Evolutionary conservation across 1,139 yeast species (phyloP), one percentile per base, ranked within the genome.

Genomic region (Yamadazyma atmosphaerica): DNA sequence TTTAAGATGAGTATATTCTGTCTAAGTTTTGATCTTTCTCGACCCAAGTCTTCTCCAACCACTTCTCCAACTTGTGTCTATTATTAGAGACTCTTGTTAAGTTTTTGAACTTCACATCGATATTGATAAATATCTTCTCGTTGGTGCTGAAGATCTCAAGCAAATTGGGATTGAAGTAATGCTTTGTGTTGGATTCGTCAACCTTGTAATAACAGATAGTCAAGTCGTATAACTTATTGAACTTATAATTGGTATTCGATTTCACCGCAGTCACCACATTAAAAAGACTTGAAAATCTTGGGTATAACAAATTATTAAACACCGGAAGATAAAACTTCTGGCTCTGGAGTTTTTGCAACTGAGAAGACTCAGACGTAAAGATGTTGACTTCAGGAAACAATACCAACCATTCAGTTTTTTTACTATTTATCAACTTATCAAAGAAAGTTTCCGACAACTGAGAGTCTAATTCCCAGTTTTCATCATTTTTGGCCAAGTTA

Each of bases 361-460:
- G 55, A 0, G 68, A 55, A 22, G 74, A 69, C 25, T 69, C 71
- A 4, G 67, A 59, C 0, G 81, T 75, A 60, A 77, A 74, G 3
- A 83, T 77, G 52, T 84, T 85, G 2, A 83, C 90, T 56, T 85
- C 94, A 0, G 94, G 92, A 43, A 84, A 84, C 8, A 82, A 45
- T 1, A 77, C 73, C 4, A 81, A 50, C 86, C 86, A 81, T 46
- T 73, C 73, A 2, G 72, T 66, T 14, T 46, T 47, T 29, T 55
- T 64, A 23, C 68, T 62, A 6, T 34, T 40, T 6, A 59, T 24
- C 9, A 68, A 40, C 14, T 53, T 44, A 1, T 50, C 41, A 36
- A 71, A 67, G 19, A 63, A 50, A 4, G 43, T 33, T 2, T 47
- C 49, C 22, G 55, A 54, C 17, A 68, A 50, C 17, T 51, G 52